These are phyloP conservation scores for Elongisporangium senticosum DNA, from an alignment of 352 stramenopile species.

Conservation along the genomic window DNA sequence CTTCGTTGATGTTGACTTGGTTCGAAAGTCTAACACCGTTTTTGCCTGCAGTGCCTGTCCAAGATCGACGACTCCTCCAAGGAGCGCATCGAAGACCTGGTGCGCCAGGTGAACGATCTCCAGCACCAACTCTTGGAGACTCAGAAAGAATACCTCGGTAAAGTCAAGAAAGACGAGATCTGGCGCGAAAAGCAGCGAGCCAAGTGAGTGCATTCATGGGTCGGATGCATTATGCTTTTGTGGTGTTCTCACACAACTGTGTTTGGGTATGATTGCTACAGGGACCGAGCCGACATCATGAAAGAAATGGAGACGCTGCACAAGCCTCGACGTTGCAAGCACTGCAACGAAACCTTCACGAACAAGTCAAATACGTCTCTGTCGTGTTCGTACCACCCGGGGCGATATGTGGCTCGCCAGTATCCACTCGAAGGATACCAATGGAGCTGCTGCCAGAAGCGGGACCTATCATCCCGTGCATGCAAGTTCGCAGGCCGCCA, in stretches of 20 bases:
- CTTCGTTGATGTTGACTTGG: background rate
- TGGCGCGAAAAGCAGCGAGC: conserved; percentile 59
- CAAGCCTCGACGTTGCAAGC: conserved; percentile 70
- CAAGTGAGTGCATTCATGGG: conserved; percentile 15
- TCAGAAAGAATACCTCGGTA: conserved; percentile 75
- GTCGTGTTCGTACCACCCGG: conserved; percentile 73
- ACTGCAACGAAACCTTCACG: conserved; percentile 80
- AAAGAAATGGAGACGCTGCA: conserved; percentile 68
- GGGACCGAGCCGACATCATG: conserved; percentile 60
- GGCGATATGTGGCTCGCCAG: conserved; percentile 66
- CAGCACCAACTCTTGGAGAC: conserved; percentile 72
- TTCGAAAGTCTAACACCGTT: background rate
- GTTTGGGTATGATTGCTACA: conserved; percentile 3
- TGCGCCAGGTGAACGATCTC: conserved; percentile 60
- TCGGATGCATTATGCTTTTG: background rate
- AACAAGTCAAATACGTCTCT: conserved; percentile 80
- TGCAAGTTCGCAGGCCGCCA: conserved; percentile 81
- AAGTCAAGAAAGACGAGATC: conserved; percentile 72
- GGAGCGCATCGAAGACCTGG: conserved; percentile 72
- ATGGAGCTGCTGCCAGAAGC: conserved; percentile 82
- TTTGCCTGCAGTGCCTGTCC: conserved; percentile 28
- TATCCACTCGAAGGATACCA: conserved; percentile 80
- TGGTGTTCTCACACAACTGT: background rate
- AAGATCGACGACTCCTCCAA: conserved; percentile 75
- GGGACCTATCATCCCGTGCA: conserved; percentile 62